Conservation (phyloP, 169 alveolate genomes). For the Plasmodium yoelii region DNA sequence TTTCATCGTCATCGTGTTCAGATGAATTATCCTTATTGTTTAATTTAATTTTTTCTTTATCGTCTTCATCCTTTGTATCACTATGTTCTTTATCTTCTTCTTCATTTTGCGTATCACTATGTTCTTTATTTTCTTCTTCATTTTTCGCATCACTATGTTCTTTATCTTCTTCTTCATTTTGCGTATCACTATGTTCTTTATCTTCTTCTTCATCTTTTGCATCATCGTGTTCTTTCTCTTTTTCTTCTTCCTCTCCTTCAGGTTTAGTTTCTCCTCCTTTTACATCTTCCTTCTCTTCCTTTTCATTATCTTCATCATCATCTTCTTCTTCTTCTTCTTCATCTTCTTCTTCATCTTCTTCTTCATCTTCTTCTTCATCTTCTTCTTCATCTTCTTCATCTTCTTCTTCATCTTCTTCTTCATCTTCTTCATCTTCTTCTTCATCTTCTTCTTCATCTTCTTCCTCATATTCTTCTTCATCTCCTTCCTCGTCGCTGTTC, state of each 20-base stretch:
- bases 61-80: not conserved
- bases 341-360: conserved; percentile 13
- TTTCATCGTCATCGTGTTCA: conserved; percentile 16
- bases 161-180: not conserved
- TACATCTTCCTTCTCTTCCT: conserved; percentile 1
- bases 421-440: conserved; percentile 24
- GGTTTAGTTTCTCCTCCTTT: not conserved
- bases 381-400: not conserved
- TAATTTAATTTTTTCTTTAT: not conserved
- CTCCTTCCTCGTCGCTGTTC: conserved; percentile 9
- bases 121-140: not conserved
- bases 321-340: conserved; percentile 5
- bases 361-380: conserved; percentile 1
- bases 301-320: not conserved
- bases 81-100: not conserved
- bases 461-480: not conserved
- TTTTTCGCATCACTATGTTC: conserved; percentile 1
- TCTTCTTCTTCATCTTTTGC: not conserved
- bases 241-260: not conserved
- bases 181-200: not conserved
- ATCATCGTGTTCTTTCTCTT: not conserved
- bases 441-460: not conserved
- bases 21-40: not conserved
- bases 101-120: not conserved
- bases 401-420: not conserved